Base-by-base conservation (phyloP, 345 rosid genomes). In the Citrus inodora region DNA sequence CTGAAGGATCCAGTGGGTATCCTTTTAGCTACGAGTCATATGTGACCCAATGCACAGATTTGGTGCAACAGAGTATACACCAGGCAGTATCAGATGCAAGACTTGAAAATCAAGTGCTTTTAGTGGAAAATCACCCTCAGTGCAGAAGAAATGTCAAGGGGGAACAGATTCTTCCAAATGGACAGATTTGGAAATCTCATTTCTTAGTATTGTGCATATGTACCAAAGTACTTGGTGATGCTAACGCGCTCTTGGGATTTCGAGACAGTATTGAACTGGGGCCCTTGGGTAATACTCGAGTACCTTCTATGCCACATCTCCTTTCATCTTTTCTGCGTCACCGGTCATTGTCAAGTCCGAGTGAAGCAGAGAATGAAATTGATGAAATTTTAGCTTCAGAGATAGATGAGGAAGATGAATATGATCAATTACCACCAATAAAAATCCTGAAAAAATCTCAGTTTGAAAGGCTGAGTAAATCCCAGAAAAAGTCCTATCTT, bases 221-320 rank as follows among this genome's bases (percentile, higher is more conserved):
- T 74, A 90, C 87, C 78, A 96, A 94, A 88, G 89, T 90, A 80
- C 97, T 96, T 71, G 87, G 86, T 67, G 97, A 94, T 86, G 93
- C 88, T 53, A 93, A 87, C 58, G 77, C 80, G 72, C 83, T 94
- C 38, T 83, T 96, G 82, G 80, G 83, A 62, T 91, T 96, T 80
- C 85, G 74, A 83, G 91, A 85, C 67, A 82, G 92, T 86, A 87
- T 92, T 69, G 88, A 82, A 74, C 84, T 92, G 73, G 97, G 97
- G 72, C 89, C 88, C 71, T 68, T 86, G 60, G 77, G 86, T 79
- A 82, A 81, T 67, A 76, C 86, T 22, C 82, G 90, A 63, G 85
- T 83, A 80, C 97, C 94, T 77, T 94, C 99, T 79, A 84, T 96
- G 78, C 98, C 98, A 63, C 98, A 90, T 87, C 97, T 96, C 74